A percentile compares a stretch with the other conserved stretches of the same genome.
phyloP scores from a whole-genome alignment of 192 early-diverging fungal species.

The Coemansia sp. region DNA sequence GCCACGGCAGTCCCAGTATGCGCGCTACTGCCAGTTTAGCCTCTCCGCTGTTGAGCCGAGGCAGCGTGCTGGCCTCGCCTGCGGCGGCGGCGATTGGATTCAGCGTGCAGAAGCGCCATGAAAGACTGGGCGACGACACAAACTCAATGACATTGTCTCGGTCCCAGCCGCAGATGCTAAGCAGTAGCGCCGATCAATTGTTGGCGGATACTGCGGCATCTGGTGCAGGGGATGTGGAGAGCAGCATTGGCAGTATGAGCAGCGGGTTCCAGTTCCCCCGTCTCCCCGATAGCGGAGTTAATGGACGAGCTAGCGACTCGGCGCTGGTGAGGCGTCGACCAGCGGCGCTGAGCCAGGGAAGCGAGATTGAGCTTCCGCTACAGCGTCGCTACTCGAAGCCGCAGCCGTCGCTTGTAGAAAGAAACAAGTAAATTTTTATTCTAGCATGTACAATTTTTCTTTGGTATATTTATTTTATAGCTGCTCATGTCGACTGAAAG shows the following conservation, averaged over 20 bases:
- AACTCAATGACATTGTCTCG: background rate
- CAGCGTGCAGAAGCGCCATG: background rate
- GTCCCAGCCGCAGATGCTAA: background rate
- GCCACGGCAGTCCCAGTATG: background rate
- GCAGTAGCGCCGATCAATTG: background rate
- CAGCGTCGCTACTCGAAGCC: conserved; percentile 23
- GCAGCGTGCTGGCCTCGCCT: background rate
- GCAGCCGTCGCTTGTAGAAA: background rate
- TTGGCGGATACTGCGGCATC: background rate
- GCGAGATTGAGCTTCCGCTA: conserved; percentile 25
- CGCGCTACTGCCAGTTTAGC: background rate
- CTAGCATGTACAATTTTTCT: too few species aligned
- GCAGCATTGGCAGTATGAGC: conserved; percentile 8
- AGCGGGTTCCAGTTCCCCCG: conserved; percentile 20
- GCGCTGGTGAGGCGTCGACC: conserved; percentile 29
- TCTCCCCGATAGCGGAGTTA: conserved; percentile 3
- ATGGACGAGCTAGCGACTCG: conserved; percentile 11
- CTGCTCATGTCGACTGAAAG: too few species aligned
- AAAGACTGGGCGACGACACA: background rate
- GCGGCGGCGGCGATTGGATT: background rate
- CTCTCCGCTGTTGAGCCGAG: background rate
- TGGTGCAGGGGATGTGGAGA: background rate
- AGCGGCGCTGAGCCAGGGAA: conserved; percentile 18
- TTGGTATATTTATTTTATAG: too few species aligned
- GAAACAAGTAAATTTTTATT: background rate